Evolutionary conservation across 2,329 filamentous ascomycete genomes (phyloP), one percentile per base, ranked within the genome.

Genomic region (Clarireedia sp.): DNA sequence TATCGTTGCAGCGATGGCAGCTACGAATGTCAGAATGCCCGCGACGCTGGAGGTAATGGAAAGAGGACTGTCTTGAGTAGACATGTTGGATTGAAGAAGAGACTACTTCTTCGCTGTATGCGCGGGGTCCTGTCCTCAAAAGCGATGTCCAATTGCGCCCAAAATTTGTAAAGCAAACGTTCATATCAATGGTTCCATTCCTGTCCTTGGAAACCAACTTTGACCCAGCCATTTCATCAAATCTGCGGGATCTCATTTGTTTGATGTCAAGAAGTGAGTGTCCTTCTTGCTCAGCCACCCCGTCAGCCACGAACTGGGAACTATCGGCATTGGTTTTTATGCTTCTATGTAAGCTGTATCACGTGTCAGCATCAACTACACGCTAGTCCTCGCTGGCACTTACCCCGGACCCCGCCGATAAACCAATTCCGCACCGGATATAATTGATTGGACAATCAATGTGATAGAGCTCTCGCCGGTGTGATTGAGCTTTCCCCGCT

Each of bases 1-100:
- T n/a, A 68, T 59, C 0, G 74, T 69, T 2, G 74, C 74, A 0
- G 70, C 57, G 45, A 77, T 71, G 44, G 74, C 75, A n/a, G 74
- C 70, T 29, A 76, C 64, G 55, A 78, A 77, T 6, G 74, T 78
- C 24, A 77, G 65, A 43, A 78, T 75, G 55, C 74, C 74, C 2
- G 73, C 67, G 44, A 77, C 59, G 56, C 70, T 74, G 51, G 74
- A 69, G 5, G 71, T 70, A 47, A 74, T 72, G 45, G 72, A 76
- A 23, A 78, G 68, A 5, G 74, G 74, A 26, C 73, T 73, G 64
- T 78, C 74, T 48, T 66, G 61, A 33, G 14, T 26, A 16, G 43
- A 23, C 51, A 54, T 48, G 9, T 26, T 12, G 16, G 2, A 17
- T 7, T 16, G 17, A 33, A 21, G 17, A 33, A 21, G 23, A 10